Percentiles rank a stretch among this genome's conserved stretches.
phyloP scores from a whole-genome alignment of 495 filamentous ascomycete species.

The Peziza echinospora region DNA sequence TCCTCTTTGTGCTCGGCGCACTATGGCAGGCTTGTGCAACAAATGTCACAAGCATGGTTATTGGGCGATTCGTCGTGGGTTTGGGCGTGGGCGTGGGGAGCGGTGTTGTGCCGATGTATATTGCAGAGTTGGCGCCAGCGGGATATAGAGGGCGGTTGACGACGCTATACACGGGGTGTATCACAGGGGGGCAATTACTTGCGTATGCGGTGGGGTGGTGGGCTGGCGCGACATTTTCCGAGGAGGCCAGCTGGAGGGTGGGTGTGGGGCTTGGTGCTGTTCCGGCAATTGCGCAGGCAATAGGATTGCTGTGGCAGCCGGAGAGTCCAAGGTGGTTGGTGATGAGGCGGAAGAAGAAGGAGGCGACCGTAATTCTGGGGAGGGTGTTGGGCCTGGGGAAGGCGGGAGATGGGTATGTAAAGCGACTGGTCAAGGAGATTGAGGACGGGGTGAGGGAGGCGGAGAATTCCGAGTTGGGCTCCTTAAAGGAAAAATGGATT shows the following conservation, averaged over 20 bases:
- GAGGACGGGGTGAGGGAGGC: conserved; percentile 33
- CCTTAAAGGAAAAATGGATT: conserved; percentile 21
- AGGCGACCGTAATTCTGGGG: conserved; percentile 39
- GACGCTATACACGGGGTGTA: conserved; percentile 54
- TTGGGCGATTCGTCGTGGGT: conserved; percentile 61
- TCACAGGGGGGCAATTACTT: conserved; percentile 67
- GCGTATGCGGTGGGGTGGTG: conserved; percentile 60
- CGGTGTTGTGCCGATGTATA: conserved; percentile 56
- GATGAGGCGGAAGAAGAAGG: conserved; percentile 34
- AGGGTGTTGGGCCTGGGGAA: conserved; percentile 39
- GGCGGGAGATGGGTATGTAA: conserved; percentile 28
- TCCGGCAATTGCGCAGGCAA: conserved; percentile 50
- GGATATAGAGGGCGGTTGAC: conserved; percentile 53
- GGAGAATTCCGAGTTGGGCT: conserved; percentile 4
- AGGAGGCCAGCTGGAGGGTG: conserved; percentile 51
- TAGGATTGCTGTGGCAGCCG: conserved; percentile 44
- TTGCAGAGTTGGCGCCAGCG: conserved; percentile 57
- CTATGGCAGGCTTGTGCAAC: conserved; percentile 42
- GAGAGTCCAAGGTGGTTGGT: conserved; percentile 80
- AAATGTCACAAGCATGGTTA: conserved; percentile 47
- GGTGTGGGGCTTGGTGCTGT: conserved; percentile 70
- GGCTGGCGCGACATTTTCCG: conserved; percentile 20
- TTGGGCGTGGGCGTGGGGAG: conserved; percentile 64
- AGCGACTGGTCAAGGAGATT: conserved; percentile 41
- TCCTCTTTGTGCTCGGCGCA: conserved; percentile 55